phyloP scores from a whole-genome alignment of 257 asterid species.

The Perilla frutescens region DNA sequence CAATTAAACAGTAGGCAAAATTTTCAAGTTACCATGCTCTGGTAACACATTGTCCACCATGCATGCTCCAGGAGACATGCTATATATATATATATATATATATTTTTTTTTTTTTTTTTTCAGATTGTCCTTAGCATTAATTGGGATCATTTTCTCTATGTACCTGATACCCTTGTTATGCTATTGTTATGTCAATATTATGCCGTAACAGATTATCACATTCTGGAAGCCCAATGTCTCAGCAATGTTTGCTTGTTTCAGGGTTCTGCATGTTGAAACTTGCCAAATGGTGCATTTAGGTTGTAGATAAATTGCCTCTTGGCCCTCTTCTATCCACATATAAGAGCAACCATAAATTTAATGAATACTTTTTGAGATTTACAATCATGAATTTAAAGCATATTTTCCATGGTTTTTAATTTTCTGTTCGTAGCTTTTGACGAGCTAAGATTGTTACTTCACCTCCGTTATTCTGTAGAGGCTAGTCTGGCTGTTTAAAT shows the following conservation, averaged over 20 bases:
- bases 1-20: constrained; percentile 12
- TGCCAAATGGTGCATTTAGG: not conserved
- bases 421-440: constrained; percentile 17
- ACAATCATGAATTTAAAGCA: not conserved
- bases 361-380: not conserved
- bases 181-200: not conserved
- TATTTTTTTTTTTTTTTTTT: not conserved
- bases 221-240: not conserved
- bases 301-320: not conserved
- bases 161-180: constrained; percentile 1
- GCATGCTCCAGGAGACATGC: constrained; percentile 7
- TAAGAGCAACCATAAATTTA: not conserved
- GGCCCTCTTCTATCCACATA: not conserved
- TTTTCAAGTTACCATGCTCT: not conserved
- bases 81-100: no score
- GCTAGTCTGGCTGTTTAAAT: not conserved
- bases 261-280: not conserved
- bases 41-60: not conserved
- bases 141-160: not conserved
- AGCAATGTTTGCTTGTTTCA: not conserved
- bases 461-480: not conserved
- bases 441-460: constrained; percentile 15
- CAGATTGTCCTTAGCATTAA: not conserved
- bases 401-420: not conserved
- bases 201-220: not conserved